These are phyloP conservation scores for Naganishia liquefaciens DNA, from an alignment of 1,284 basidiomycete species.

Conservation along the genomic window DNA sequence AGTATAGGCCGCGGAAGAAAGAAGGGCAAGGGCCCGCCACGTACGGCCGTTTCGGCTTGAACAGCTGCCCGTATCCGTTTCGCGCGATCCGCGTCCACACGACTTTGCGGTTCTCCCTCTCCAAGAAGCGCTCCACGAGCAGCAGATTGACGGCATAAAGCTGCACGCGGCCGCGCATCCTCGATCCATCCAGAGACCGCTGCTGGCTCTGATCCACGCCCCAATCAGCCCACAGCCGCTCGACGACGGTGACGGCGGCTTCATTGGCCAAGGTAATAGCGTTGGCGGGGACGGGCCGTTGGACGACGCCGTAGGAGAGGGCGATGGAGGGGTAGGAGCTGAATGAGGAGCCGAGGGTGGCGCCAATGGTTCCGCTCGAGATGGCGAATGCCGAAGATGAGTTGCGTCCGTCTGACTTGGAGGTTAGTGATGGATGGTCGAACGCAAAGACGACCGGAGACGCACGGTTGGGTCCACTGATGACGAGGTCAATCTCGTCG, in stretches of 20 bases:
- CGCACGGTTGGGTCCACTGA: constrained; percentile 57
- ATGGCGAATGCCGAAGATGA: constrained; percentile 79
- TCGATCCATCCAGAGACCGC: constrained; percentile 9
- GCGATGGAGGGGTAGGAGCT: constrained; percentile 77
- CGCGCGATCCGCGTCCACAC: constrained; percentile 53
- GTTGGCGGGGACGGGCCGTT: constrained; percentile 65
- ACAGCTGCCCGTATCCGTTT: constrained; percentile 51
- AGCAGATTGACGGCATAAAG: constrained; percentile 53
- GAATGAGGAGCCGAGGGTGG: constrained; percentile 81
- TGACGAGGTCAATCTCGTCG: constrained; percentile 74
- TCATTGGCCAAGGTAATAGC: constrained; percentile 69
- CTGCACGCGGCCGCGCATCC: constrained; percentile 39
- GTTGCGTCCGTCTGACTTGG: constrained; percentile 64
- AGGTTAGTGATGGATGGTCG: not conserved
- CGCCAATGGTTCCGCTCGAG: constrained; percentile 87
- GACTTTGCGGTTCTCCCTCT: constrained; percentile 40
- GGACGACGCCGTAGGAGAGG: constrained; percentile 79
- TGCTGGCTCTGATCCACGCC: constrained; percentile 58
- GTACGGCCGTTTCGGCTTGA: constrained; percentile 46
- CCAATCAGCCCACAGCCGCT: constrained; percentile 77
- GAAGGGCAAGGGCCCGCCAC: constrained; percentile 27
- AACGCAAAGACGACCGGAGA: not conserved
- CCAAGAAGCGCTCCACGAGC: constrained; percentile 45
- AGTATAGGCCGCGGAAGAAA: not conserved
- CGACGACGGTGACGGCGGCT: constrained; percentile 67